Percentiles rank a stretch among this genome's conserved stretches.
Conservation (phyloP, 495 filamentous ascomycete genomes). For the Sphaerosporella brunnea region DNA sequence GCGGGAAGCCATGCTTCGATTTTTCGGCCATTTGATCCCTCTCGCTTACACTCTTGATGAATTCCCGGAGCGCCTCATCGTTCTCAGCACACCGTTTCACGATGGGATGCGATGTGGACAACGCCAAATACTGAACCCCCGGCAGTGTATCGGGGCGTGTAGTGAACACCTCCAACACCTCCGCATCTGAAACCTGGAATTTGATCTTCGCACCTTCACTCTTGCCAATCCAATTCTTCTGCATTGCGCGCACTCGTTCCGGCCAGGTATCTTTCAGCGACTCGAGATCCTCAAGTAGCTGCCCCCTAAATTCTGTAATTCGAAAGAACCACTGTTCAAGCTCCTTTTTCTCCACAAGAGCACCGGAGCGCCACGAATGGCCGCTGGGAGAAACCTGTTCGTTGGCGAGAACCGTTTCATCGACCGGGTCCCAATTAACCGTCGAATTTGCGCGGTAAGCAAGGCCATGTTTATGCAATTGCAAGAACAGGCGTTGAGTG, state of each 20-base stretch:
- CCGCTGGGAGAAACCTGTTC: slow-evolving; percentile 78
- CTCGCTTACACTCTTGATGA: slow-evolving; percentile 38
- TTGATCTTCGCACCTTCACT: slow-evolving; percentile 53
- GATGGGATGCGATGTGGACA: slow-evolving; percentile 57
- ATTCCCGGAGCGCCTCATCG: slow-evolving; percentile 43
- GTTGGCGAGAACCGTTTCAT: slow-evolving; percentile 77
- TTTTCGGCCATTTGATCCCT: slow-evolving; percentile 30
- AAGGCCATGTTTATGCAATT: slow-evolving; percentile 49
- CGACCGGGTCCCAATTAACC: slow-evolving; percentile 81
- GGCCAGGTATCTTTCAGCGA: slow-evolving; percentile 52
- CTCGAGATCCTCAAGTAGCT: slow-evolving; percentile 56
- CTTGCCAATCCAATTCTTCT: slow-evolving; percentile 75
- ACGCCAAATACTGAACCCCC: slow-evolving; percentile 67
- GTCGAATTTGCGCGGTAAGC: slow-evolving; percentile 63
- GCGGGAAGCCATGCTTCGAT: slow-evolving; percentile 55
- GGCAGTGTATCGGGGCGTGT: slow-evolving; percentile 70
- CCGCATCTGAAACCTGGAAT: slow-evolving; percentile 34
- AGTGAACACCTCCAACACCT: slow-evolving; percentile 56
- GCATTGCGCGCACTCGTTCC: slow-evolving; percentile 63
- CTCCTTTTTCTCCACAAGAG: slow-evolving; percentile 59
- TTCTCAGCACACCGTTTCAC: slow-evolving; percentile 41
- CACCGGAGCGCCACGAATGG: slow-evolving; percentile 72
- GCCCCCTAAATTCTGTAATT: slow-evolving; percentile 60
- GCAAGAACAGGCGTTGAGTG: slow-evolving; percentile 68
- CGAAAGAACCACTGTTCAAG: slow-evolving; percentile 83